Conservation (phyloP, 306 rosid species). For the Fragaria ananassa region DNA sequence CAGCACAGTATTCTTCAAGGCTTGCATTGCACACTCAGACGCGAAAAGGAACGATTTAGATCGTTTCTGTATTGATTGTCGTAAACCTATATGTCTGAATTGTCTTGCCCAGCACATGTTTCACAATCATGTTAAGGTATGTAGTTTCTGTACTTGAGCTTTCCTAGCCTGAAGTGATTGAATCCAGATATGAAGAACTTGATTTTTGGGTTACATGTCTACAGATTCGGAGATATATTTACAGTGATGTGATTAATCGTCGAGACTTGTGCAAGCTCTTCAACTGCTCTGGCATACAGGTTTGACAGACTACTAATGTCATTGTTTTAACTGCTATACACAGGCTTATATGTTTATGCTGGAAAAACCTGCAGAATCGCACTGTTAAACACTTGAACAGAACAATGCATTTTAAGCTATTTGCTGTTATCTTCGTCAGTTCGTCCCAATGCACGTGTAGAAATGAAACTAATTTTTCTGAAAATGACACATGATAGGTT, state of each 20-base stretch:
- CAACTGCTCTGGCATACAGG: conserved; percentile 39
- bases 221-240: conserved; percentile 35
- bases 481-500: too few species aligned
- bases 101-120: conserved; percentile 21
- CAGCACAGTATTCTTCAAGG: conserved; percentile 15
- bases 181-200: not conserved
- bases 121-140: conserved; percentile 32
- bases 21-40: conserved; percentile 14
- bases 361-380: not conserved
- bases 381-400: not conserved
- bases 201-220: not conserved
- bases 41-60: conserved; percentile 24
- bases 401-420: not conserved
- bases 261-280: conserved; percentile 31
- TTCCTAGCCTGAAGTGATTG: not conserved
- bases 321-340: not conserved
- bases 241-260: conserved; percentile 32
- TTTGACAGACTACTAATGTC: not conserved
- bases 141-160: not conserved
- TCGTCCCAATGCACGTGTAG: not conserved
- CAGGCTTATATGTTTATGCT: not conserved
- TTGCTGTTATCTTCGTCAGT: not conserved
- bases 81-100: conserved; percentile 21
- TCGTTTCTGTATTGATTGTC: conserved; percentile 29
- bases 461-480: not conserved